Evolutionary conservation across 164 flowering plant genomes (phyloP), one percentile per base, ranked within the genome.

Genomic region (Chimonanthus salicifolius): DNA sequence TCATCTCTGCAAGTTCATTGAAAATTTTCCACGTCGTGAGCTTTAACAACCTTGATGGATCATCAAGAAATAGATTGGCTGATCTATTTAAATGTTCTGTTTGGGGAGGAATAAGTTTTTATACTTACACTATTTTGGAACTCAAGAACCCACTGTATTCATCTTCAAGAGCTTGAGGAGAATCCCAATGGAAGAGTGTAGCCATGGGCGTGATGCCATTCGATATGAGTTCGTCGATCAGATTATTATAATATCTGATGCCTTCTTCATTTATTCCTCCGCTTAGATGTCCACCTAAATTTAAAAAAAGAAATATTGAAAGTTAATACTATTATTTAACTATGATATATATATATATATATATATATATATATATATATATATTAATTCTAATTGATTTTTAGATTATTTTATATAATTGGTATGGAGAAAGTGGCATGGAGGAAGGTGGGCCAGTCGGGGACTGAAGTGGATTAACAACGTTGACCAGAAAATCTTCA

Each of bases 151-250:
- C 88, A 48, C 80, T 83, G 72, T 87, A 89, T 48, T 83, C 81
- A 47, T 88, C 88, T 74, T 88, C 80, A 0, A 89, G 79, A 13
- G 81, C 75, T 77, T 89, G 90, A 2, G 96, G 96, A 62, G 78
- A 70, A 75, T 91, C 96, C 84, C 89, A 88, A 60, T 91, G 96
- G 48, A 87, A 88, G 4, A 91, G 71, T 3, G 93, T 89, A 13
- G 84, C 87, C 72, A 82, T 84, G 3, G 96, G 96, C 58, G 80
- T 58, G 49, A 88, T 68, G 6, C 88, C 93, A 89, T 67, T 47
- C n/a, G 33, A 33, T 33, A 33, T 33, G 33, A 33, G 33, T 33
- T 33, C 33, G 33, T 33, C 33, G 33, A 33, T 33, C 1, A 33
- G 33, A 33, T 33, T 1, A 33, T 33, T 33, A 33, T 33, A 33